These are phyloP conservation scores for Tulasnella sp. DNA, from an alignment of 768 basidiomycete species.

Conservation along the genomic window DNA sequence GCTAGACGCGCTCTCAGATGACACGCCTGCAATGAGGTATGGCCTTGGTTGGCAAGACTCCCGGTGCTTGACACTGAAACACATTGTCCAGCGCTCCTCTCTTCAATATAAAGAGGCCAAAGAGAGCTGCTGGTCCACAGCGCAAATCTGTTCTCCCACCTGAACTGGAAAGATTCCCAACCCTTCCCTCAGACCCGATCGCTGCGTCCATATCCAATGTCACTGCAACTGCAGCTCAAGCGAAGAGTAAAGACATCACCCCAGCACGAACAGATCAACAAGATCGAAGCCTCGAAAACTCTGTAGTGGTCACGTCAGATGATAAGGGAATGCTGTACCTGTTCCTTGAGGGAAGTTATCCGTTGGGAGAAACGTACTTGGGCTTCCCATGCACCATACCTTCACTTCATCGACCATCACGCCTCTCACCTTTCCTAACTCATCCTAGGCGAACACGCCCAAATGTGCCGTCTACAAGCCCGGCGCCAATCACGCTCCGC, in stretches of 20 bases:
- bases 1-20: conserved; percentile 57
- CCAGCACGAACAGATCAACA: conserved; percentile 40
- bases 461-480: conserved; percentile 18
- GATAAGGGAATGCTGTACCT: conserved; percentile 44
- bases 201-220: conserved; percentile 45
- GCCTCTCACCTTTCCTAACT: conserved; percentile 25
- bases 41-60: conserved; percentile 20
- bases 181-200: conserved; percentile 41
- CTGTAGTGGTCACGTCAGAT: conserved; percentile 49
- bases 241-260: conserved; percentile 21
- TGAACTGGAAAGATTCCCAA: conserved; percentile 58
- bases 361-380: conserved; percentile 44
- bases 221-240: conserved; percentile 24
- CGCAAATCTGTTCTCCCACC: conserved; percentile 34
- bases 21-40: conserved; percentile 54
- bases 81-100: not conserved
- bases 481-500: conserved; percentile 38
- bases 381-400: conserved; percentile 23
- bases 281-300: conserved; percentile 28
- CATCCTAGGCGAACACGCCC: conserved; percentile 18
- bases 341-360: conserved; percentile 69
- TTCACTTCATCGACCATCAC: conserved; percentile 38
- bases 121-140: not conserved
- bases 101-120: not conserved
- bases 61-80: not conserved